A percentile compares a stretch with the other conserved stretches of the same genome.
phyloP scores from a whole-genome alignment of 2,329 filamentous ascomycete genomes.

The Juglanconis oblonga region DNA sequence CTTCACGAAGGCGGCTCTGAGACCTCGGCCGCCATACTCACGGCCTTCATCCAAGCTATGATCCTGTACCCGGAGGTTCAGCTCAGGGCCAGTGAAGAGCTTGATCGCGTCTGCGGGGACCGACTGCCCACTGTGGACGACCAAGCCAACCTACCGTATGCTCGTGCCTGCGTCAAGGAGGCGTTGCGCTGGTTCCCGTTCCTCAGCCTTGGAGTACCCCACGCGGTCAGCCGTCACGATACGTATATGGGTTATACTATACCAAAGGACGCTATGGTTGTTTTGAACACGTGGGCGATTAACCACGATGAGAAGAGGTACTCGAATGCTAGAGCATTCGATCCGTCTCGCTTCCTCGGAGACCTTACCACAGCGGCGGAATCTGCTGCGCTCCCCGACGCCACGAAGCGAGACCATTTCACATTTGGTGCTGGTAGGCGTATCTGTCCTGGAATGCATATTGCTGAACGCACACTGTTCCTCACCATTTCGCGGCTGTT shows the following conservation, averaged over 20 bases:
- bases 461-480: slow-evolving; percentile 47
- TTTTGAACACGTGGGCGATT: slow-evolving; percentile 46
- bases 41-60: slow-evolving; percentile 46
- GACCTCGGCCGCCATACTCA: slow-evolving; percentile 39
- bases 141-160: slow-evolving; percentile 37
- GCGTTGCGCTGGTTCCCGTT: slow-evolving; percentile 42
- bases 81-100: slow-evolving; percentile 40
- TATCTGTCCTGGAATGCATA: slow-evolving; percentile 55
- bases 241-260: slow-evolving; percentile 42
- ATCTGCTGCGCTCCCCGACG: slow-evolving; percentile 27
- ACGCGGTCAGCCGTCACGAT: slow-evolving; percentile 40
- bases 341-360: slow-evolving; percentile 36
- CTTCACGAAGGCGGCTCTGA: slow-evolving; percentile 39
- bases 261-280: slow-evolving; percentile 40
- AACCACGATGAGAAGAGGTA: too few species aligned
- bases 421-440: slow-evolving; percentile 54
- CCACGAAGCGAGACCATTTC: slow-evolving; percentile 46
- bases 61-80: slow-evolving; percentile 40
- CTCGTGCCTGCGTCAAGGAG: slow-evolving; percentile 40
- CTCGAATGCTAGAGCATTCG: slow-evolving; percentile 38
- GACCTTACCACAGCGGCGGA: slow-evolving; percentile 24
- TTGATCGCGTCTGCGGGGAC: slow-evolving; percentile 39
- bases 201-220: slow-evolving; percentile 36
- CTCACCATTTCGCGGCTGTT: slow-evolving; percentile 46
- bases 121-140: slow-evolving; percentile 38